Conservation (phyloP, 805 yeast species). For the Yamadazyma endophytica region DNA sequence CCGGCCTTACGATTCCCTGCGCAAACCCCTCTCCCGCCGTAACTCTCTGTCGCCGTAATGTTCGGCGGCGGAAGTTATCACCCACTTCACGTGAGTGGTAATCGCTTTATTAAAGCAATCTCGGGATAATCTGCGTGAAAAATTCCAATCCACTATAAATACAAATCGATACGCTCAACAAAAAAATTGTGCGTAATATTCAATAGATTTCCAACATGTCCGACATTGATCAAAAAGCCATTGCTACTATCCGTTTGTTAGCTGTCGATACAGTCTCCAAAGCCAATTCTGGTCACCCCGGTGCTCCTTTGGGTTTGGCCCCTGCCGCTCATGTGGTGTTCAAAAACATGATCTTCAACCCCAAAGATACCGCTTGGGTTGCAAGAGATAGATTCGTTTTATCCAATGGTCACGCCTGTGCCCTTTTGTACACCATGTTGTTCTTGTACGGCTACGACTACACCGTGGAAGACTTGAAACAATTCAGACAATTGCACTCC, state of each 20-base stretch:
- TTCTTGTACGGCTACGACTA: slow-evolving; percentile 82
- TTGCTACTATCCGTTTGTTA: slow-evolving; percentile 83
- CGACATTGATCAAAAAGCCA: slow-evolving; percentile 63
- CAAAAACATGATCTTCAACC: slow-evolving; percentile 80
- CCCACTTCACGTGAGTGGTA: no score
- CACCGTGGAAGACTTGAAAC: slow-evolving; percentile 79
- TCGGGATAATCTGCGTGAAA: no score
- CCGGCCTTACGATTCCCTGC: no score
- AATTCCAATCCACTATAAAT: no score
- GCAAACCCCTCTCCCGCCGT: no score
- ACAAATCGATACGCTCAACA: no score
- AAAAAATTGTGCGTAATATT: no score
- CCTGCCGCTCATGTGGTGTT: slow-evolving; percentile 89
- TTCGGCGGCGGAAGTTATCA: no score
- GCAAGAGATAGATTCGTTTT: slow-evolving; percentile 94
- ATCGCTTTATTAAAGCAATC: no score
- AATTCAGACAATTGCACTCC: slow-evolving; percentile 85
- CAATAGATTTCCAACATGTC: no score
- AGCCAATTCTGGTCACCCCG: slow-evolving; percentile 98
- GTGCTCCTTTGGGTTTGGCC: slow-evolving; percentile 98
- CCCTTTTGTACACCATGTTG: slow-evolving; percentile 78
- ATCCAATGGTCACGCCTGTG: slow-evolving; percentile 96
- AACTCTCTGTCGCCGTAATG: no score
- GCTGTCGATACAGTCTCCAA: slow-evolving; percentile 82
- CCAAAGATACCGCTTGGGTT: slow-evolving; percentile 87